Evolutionary conservation across 305 asterid species (phyloP), one percentile per base, ranked within the genome.

Genomic region (Fraxinus albicans): DNA sequence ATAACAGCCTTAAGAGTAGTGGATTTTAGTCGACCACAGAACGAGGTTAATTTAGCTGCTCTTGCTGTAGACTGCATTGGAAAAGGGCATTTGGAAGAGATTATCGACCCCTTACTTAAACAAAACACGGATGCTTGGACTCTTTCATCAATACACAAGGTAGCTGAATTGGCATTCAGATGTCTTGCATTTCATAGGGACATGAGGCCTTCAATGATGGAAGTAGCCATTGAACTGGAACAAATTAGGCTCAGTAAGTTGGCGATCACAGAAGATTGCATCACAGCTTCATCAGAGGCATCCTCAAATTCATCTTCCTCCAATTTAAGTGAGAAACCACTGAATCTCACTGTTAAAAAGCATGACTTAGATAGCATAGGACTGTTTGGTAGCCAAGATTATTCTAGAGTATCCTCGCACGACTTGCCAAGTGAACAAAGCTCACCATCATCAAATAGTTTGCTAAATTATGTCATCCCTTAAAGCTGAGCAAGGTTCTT

Each of bases 351-450:
- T 0, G 21, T 42, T 12, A 40, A 44, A 21, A 83, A 83, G 78
- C 67, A 36, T 55, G 92, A 77, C 55, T 6, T 70, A 10, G 78
- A 79, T 13, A 36, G 38, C 35, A 25, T 35, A 2, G 82, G 80
- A 12, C n/a, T 83, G 9, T 89, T 83, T 10, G 78, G 86, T 3
- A 82, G 86, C 82, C 58, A 23, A 40, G 87, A 83, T 38, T 86
- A 77, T 80, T 91, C 93, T 31, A 91, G 91, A 0, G 85, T 82
- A 47, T 89, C 93, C 6, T 87, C 81, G 53, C 93, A 84, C 58
- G 91, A 93, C 27, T 86, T 91, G 97, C 85, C 80, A 25, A 92
- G 95, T 85, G 98, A 91, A 79, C 88, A 83, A 70, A 91, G 94
- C 85, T 91, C 96, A 33, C 96, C 96, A 13, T 86, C 96, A 0